Evolutionary conservation across 805 yeast genomes (phyloP).

Genomic region (Ogataea polymorpha): DNA sequence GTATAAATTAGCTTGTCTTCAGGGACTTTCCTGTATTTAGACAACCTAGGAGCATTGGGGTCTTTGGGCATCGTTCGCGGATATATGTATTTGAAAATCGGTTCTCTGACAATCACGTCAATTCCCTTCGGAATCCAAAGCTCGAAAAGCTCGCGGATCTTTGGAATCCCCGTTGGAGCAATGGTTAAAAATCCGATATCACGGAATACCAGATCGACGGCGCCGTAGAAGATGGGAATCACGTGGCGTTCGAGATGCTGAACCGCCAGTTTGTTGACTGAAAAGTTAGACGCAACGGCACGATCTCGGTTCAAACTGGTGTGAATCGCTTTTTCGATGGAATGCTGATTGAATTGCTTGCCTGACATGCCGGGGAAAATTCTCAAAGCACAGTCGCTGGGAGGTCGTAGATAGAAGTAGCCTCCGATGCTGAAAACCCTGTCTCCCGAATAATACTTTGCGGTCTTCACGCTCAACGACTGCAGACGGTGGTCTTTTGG

Average conservation of each 20-base stretch:
- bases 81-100: constrained; percentile 28
- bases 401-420: constrained; percentile 53
- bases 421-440: constrained; percentile 52
- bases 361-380: constrained; percentile 44
- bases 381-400: constrained; percentile 47
- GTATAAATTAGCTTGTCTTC: constrained; percentile 22
- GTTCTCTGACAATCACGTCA: constrained; percentile 46
- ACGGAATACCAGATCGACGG: constrained; percentile 61
- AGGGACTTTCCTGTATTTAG: constrained; percentile 14
- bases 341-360: constrained; percentile 19
- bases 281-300: constrained; percentile 22
- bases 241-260: constrained; percentile 41
- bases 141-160: constrained; percentile 37
- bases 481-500: constrained; percentile 4
- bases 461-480: constrained; percentile 10
- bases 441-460: constrained; percentile 17
- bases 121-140: constrained; percentile 56
- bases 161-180: constrained; percentile 50
- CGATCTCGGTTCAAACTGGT: constrained; percentile 18
- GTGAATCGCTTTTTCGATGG: constrained; percentile 2
- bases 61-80: constrained; percentile 17
- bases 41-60: constrained; percentile 16
- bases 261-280: constrained; percentile 25
- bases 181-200: constrained; percentile 63
- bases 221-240: constrained; percentile 70